Conservation (phyloP, 2,329 filamentous ascomycete genomes). For the Sporothrix protearum region DNA sequence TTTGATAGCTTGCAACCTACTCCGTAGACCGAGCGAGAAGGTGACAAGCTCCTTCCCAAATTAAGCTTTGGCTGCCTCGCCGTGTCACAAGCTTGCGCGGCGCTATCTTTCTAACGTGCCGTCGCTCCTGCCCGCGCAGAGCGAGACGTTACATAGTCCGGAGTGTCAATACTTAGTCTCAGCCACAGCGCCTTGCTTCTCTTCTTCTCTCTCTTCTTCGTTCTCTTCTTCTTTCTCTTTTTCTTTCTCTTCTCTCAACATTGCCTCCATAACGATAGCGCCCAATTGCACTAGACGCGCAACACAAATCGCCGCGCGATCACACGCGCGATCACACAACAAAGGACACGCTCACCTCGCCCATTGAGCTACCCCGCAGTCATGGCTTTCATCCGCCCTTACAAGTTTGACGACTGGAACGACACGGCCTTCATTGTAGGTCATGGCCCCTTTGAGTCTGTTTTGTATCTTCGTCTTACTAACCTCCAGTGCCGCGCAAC, state of each 20-base stretch:
- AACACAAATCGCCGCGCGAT: background rate
- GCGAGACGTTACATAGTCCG: background rate
- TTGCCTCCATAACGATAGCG: no score
- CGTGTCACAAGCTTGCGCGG: background rate
- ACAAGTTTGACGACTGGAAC: slow-evolving; percentile 40
- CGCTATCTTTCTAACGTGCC: background rate
- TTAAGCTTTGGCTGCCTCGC: background rate
- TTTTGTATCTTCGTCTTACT: slow-evolving; percentile 6
- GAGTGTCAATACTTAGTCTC: background rate
- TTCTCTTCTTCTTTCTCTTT: background rate
- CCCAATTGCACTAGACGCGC: background rate
- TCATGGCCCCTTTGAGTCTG: slow-evolving; percentile 11
- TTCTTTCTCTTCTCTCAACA: background rate
- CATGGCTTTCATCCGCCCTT: slow-evolving; percentile 48
- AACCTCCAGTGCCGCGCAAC: slow-evolving; percentile 45
- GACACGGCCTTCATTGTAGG: slow-evolving; percentile 43
- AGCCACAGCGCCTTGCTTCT: background rate
- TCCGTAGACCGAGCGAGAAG: background rate
- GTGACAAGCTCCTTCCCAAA: background rate
- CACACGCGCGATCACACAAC: background rate
- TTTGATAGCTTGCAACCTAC: background rate
- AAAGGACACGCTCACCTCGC: background rate
- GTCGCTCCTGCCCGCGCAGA: background rate
- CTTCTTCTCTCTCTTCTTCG: no score
- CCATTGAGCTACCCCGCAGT: background rate